Conservation (phyloP, 179 eudicot genomes). For the Beta lomatogona region DNA sequence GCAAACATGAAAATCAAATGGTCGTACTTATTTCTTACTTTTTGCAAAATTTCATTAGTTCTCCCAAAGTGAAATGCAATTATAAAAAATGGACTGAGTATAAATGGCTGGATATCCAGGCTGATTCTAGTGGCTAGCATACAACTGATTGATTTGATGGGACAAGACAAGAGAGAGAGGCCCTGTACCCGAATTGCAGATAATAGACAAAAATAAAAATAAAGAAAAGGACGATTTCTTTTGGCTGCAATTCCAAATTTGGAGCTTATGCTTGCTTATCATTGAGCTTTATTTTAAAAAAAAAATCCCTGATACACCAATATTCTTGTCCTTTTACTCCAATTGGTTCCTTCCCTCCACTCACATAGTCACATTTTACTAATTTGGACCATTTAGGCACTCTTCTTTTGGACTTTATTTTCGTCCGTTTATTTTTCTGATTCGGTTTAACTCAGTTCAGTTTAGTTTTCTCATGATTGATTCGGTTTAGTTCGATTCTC, state of each 20-base stretch:
- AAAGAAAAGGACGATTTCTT: background rate
- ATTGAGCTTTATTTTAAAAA: background rate
- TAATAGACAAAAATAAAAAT: background rate
- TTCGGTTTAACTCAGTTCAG: too few relatives aligned
- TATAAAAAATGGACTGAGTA: background rate
- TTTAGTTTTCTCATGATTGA: too few relatives aligned
- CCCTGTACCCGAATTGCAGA: background rate
- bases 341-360: background rate
- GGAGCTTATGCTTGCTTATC: background rate
- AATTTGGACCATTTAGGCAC: background rate
- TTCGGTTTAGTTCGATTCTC: too few relatives aligned
- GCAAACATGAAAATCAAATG: too few relatives aligned
- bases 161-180: background rate
- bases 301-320: background rate
- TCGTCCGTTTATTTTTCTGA: too few relatives aligned
- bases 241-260: background rate
- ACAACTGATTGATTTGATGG: constrained; percentile 5
- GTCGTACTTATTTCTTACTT: too few relatives aligned
- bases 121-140: background rate
- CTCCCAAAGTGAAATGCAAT: background rate
- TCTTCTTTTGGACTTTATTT: too few relatives aligned
- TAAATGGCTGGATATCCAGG: background rate
- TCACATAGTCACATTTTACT: background rate
- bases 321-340: background rate
- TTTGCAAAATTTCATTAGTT: too few relatives aligned